Evolutionary conservation across 306 rosid species (phyloP).

Genomic region (Rosa rugosa): DNA sequence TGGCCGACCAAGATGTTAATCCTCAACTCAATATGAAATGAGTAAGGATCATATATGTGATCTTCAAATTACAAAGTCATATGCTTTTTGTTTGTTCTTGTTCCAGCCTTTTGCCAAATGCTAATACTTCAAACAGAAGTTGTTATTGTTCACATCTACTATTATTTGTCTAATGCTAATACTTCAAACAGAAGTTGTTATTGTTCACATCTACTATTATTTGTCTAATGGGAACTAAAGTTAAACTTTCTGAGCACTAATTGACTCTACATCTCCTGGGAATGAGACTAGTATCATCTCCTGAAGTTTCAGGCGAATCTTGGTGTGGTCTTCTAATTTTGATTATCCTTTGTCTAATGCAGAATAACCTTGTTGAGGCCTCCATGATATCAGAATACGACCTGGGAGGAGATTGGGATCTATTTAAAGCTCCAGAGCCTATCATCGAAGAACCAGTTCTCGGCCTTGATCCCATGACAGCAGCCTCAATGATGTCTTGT

Average conservation of each 20-base stretch:
- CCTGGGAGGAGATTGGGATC: slow-evolving; percentile 89
- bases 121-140: background rate
- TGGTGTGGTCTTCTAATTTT: slow-evolving; percentile 12
- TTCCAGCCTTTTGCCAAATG: background rate
- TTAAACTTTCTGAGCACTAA: background rate
- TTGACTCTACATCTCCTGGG: background rate
- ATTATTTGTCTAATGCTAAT: background rate
- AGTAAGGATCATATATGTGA: background rate
- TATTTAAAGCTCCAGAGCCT: slow-evolving; percentile 92
- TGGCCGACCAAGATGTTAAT: background rate
- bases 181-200: background rate
- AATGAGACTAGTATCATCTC: background rate
- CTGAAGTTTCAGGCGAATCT: background rate
- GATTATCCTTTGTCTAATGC: slow-evolving; percentile 25
- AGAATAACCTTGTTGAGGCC: slow-evolving; percentile 57
- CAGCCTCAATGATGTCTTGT: slow-evolving; percentile 74
- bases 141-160: background rate
- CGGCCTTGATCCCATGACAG: slow-evolving; percentile 65
- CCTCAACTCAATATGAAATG: background rate
- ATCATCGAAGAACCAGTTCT: slow-evolving; percentile 62
- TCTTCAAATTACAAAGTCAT: background rate
- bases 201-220: background rate
- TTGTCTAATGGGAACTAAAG: background rate
- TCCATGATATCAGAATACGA: slow-evolving; percentile 77
- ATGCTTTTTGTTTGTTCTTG: slow-evolving; percentile 16